Conservation (phyloP, 2,329 filamentous ascomycete genomes). For the Ceratocystis lukuohia region DNA sequence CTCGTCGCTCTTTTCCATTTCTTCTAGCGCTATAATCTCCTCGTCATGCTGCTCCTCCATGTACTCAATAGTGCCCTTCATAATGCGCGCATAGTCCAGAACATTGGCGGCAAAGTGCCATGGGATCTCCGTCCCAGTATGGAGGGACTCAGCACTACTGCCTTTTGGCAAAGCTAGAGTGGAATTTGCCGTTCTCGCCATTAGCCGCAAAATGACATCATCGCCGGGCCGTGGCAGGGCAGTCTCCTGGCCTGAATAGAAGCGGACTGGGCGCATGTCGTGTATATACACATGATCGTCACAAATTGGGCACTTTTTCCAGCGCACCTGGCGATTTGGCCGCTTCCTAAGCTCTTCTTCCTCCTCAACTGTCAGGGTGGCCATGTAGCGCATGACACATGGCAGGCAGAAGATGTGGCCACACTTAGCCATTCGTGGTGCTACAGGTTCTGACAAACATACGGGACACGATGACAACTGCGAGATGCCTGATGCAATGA, state of each 20-base stretch:
- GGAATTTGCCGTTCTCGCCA: conserved; percentile 65
- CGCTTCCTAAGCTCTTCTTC: conserved; percentile 46
- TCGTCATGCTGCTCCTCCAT: conserved; percentile 68
- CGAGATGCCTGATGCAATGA: conserved; percentile 79
- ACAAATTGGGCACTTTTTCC: conserved; percentile 94
- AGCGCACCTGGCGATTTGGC: conserved; percentile 55
- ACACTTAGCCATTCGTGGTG: conserved; percentile 91
- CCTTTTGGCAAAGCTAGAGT: conserved; percentile 69
- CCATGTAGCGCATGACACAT: conserved; percentile 87
- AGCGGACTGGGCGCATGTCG: conserved; percentile 77
- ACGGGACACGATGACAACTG: conserved; percentile 87
- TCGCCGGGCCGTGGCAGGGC: conserved; percentile 67
- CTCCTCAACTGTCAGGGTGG: conserved; percentile 53
- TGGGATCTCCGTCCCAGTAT: conserved; percentile 62
- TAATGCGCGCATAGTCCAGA: conserved; percentile 84
- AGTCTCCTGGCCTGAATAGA: conserved; percentile 80
- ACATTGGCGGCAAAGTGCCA: conserved; percentile 95
- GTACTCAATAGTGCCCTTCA: conserved; percentile 86
- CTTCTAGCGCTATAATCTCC: conserved; percentile 60
- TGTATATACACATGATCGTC: conserved; percentile 88
- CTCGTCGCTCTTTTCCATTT: conserved; percentile 79
- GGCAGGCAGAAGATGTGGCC: conserved; percentile 94
- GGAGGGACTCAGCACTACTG: conserved; percentile 60
- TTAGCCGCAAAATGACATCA: conserved; percentile 77
- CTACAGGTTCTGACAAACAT: conserved; percentile 81